A percentile compares a stretch with the other conserved stretches of the same genome.
Evolutionary conservation across 148 eudicot species (phyloP).

Genomic region (Suaeda aralocaspica): DNA sequence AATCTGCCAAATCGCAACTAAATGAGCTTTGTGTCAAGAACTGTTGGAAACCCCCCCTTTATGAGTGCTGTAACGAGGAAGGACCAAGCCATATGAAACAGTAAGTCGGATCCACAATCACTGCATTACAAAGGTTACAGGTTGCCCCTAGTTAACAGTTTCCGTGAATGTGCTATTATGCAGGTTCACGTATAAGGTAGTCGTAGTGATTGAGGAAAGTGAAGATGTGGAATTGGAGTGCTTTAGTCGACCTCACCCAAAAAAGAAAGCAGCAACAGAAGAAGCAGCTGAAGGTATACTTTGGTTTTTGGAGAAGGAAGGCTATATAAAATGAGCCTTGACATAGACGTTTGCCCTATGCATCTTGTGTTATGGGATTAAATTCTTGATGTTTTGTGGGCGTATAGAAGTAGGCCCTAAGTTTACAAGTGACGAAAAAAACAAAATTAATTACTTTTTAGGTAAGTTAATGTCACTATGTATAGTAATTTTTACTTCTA

Average conservation of each 20-base stretch:
- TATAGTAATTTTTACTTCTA: too few relatives aligned
- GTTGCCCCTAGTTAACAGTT: background rate
- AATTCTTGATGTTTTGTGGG: too few relatives aligned
- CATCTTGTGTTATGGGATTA: too few relatives aligned
- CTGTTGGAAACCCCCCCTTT: slow-evolving; percentile 70
- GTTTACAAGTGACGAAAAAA: too few relatives aligned
- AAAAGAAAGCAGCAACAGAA: slow-evolving; percentile 79
- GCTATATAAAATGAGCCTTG: slow-evolving; percentile 31
- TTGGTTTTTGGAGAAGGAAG: slow-evolving; percentile 59
- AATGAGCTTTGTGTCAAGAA: slow-evolving; percentile 67
- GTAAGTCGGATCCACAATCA: slow-evolving; percentile 40
- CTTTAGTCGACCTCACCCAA: slow-evolving; percentile 44
- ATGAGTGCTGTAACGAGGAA: slow-evolving; percentile 63
- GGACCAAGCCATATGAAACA: slow-evolving; percentile 75
- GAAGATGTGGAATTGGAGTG: slow-evolving; percentile 41
- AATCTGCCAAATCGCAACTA: slow-evolving; percentile 49
- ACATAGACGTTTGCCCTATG: too few relatives aligned
- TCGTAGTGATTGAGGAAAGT: slow-evolving; percentile 42
- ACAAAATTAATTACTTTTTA: too few relatives aligned
- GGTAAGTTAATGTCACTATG: too few relatives aligned
- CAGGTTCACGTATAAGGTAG: slow-evolving; percentile 73
- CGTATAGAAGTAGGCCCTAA: too few relatives aligned
- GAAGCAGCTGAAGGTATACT: slow-evolving; percentile 74
- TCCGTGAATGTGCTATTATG: slow-evolving; percentile 12
- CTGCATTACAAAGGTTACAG: background rate